Evolutionary conservation across 2,329 filamentous ascomycete genomes (phyloP), one percentile per base, ranked within the genome.

Genomic region (Achaetomium macrosporum): DNA sequence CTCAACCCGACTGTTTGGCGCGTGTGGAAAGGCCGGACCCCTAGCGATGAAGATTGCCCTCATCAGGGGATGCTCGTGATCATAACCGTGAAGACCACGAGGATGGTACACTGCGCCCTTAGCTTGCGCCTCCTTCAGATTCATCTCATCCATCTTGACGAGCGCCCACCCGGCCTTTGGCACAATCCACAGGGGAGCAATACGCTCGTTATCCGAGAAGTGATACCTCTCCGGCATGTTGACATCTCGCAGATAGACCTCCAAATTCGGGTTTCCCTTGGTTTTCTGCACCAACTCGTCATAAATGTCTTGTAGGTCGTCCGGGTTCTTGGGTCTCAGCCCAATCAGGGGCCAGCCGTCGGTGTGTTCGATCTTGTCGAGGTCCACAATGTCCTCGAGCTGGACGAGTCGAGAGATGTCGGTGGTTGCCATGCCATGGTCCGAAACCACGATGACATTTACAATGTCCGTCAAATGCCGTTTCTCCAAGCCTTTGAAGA

Each of bases 361-460:
- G 25, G 83, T 86, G 66, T 93, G 90, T 54, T 87, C 85, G 42
- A 97, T 84, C 61, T 90, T 79, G 45, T 72, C 73, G 6, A 87
- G 77, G 66, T 96, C 89, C 43, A 97, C 76, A 4, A 97, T 71
- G 64, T 96, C 90, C 58, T 99, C 93, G 2, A 97, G 76, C 69
- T 97, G 93, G 25, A 97, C 79, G 42, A 97, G 74, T 11, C 93
- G 81, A 16, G 83, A 77, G 0, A 80, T 82, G 55, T 91, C 88
- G 0, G 93, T 97, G 0, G 90, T 95, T 1, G 93, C 93, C 93
- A 99, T 99, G 47, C 93, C 93, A 66, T 99, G 93, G 66, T 99
- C 93, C 0, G 90, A 96, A 2, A 99, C 92, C n/a, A 99, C 79
- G 33, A 99, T 84, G 8, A 99, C 79, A 60, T 99, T 99, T 65